Evolutionary conservation across 306 rosid species (phyloP).

Genomic region (Cucurbita maxima): DNA sequence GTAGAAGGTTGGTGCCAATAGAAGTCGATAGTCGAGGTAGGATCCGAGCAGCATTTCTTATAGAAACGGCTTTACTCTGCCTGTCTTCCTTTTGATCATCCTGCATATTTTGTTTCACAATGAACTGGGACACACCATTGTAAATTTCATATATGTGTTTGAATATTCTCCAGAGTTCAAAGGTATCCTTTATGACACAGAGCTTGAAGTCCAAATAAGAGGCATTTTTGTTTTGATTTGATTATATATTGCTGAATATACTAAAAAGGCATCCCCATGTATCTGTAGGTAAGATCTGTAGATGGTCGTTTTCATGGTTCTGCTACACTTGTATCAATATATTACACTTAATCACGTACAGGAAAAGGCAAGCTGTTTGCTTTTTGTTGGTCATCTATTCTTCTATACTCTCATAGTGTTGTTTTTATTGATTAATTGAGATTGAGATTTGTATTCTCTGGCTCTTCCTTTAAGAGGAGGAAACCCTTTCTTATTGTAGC

Average conservation of each 20-base stretch:
- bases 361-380: neutral
- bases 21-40: conserved; percentile 63
- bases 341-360: neutral
- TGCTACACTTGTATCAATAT: neutral
- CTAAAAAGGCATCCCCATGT: neutral
- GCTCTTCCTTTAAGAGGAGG: neutral
- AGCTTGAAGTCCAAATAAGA: conserved; percentile 23
- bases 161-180: conserved; percentile 20
- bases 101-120: conserved; percentile 34
- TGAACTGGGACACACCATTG: conserved; percentile 50
- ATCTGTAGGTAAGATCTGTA: conserved; percentile 8
- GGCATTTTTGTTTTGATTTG: conserved; percentile 2
- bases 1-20: conserved; percentile 24
- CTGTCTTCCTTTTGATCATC: conserved; percentile 17
- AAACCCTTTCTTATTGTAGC: neutral
- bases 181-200: conserved; percentile 24
- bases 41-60: conserved; percentile 35
- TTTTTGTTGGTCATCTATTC: neutral
- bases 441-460: neutral
- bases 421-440: neutral
- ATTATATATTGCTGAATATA: neutral
- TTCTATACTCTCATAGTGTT: neutral
- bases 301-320: conserved; percentile 5
- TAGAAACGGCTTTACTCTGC: conserved; percentile 25
- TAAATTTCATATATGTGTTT: conserved; percentile 57